phyloP scores from a whole-genome alignment of 1,284 basidiomycete genomes.

The Austroboletus niveus region DNA sequence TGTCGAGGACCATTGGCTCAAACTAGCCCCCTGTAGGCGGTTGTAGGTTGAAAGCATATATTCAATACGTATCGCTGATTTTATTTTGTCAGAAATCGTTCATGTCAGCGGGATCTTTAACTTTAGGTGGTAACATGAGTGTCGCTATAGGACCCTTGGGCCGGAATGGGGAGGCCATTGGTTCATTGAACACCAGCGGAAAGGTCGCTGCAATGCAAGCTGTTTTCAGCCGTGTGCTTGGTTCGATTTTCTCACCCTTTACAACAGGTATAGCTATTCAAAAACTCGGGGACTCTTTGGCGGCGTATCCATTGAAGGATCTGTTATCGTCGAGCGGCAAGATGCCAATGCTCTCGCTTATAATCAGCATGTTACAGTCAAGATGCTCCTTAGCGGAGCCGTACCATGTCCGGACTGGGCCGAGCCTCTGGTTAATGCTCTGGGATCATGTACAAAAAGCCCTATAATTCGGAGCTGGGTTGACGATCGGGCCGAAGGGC shows the following conservation, averaged over 20 bases:
- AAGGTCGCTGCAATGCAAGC: conserved; percentile 88
- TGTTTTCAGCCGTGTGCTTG: conserved; percentile 4
- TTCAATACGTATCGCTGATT: conserved; percentile 8
- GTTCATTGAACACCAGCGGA: conserved; percentile 83
- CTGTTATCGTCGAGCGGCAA: conserved; percentile 90
- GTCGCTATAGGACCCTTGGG: conserved; percentile 93
- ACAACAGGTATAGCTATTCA: conserved; percentile 83
- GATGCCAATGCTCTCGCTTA: conserved; percentile 89
- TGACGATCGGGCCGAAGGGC: conserved; percentile 44
- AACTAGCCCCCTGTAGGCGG: conserved; percentile 41
- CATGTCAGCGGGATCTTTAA: conserved; percentile 93
- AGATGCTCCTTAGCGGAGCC: conserved; percentile 76
- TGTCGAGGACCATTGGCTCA: conserved; percentile 10
- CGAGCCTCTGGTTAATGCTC: conserved; percentile 63
- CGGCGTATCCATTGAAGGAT: conserved; percentile 86
- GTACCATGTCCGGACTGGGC: conserved; percentile 81
- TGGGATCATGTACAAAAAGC: conserved; percentile 71
- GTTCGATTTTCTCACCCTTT: conserved; percentile 5
- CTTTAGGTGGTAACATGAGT: conserved; percentile 90
- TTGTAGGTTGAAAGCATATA: conserved; percentile 43
- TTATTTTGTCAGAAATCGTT: conserved; percentile 65
- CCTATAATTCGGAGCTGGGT: conserved; percentile 71
- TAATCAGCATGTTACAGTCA: conserved; percentile 67
- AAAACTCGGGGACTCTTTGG: conserved; percentile 93
- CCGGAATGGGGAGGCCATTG: conserved; percentile 91